Conservation (phyloP, 2,329 filamentous ascomycete species). For the Taxawa tesnikishii region DNA sequence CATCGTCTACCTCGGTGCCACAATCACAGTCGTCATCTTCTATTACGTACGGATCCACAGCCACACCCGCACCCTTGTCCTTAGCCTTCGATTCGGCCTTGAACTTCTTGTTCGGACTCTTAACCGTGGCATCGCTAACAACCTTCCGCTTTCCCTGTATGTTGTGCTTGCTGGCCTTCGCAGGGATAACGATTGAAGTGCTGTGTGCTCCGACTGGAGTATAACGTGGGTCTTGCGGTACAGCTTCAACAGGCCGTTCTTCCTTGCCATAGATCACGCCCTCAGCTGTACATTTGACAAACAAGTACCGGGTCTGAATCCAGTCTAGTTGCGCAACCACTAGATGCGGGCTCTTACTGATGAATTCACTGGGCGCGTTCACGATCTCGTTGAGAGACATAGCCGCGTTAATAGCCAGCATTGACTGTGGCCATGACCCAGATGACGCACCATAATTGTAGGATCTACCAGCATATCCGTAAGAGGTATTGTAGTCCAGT, state of each 20-base stretch:
- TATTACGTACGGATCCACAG: slow-evolving; percentile 25
- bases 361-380: slow-evolving; percentile 55
- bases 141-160: slow-evolving; percentile 7
- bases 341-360: slow-evolving; percentile 44
- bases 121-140: too few relatives aligned
- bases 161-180: slow-evolving; percentile 37
- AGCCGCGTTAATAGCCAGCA: slow-evolving; percentile 45
- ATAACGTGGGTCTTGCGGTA: slow-evolving; percentile 28
- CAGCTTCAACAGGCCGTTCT: slow-evolving; percentile 10
- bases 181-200: slow-evolving; percentile 35
- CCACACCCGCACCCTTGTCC: slow-evolving; percentile 13
- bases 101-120: slow-evolving; percentile 9
- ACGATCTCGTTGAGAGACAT: slow-evolving; percentile 78
- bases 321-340: slow-evolving; percentile 69
- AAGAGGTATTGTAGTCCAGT: slow-evolving; percentile 42
- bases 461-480: slow-evolving; percentile 30
- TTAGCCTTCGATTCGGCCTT: slow-evolving; percentile 13
- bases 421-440: slow-evolving; percentile 52
- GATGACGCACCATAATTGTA: background rate
- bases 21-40: slow-evolving; percentile 12
- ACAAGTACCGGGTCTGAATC: slow-evolving; percentile 82
- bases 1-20: slow-evolving; percentile 5
- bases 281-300: slow-evolving; percentile 36
- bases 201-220: slow-evolving; percentile 32
- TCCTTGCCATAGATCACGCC: slow-evolving; percentile 9